Conservation (phyloP, 2,329 filamentous ascomycete species). For the Rhynchosporium agropyri region DNA sequence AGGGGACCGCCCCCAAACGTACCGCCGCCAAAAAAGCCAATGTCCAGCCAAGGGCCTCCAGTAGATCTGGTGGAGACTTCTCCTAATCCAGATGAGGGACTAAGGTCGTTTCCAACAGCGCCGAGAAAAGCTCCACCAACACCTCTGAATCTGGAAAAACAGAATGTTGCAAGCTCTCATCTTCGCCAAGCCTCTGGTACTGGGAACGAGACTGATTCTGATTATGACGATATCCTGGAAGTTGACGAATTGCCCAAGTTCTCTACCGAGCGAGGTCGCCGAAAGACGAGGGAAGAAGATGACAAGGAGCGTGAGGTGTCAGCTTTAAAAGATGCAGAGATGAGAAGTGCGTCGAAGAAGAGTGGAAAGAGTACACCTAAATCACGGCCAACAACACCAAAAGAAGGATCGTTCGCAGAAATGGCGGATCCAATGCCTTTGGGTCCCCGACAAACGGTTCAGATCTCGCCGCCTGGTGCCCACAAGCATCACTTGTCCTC, state of each 20-base stretch:
- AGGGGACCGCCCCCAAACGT: slow-evolving; percentile 38
- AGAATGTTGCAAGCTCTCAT: slow-evolving; percentile 46
- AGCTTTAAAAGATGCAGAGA: slow-evolving; percentile 68
- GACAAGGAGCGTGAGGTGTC: slow-evolving; percentile 74
- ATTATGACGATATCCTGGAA: slow-evolving; percentile 79
- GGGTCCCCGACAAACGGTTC: slow-evolving; percentile 44
- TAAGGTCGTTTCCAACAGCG: slow-evolving; percentile 58
- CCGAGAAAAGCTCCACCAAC: slow-evolving; percentile 83
- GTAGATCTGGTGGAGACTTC: slow-evolving; percentile 48
- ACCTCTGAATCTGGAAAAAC: slow-evolving; percentile 70
- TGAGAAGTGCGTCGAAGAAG: slow-evolving; percentile 74
- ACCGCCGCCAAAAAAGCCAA: slow-evolving; percentile 37
- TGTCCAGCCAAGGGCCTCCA: slow-evolving; percentile 32
- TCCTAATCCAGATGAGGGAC: slow-evolving; percentile 49
- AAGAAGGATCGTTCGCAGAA: slow-evolving; percentile 43
- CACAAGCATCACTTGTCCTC: slow-evolving; percentile 41
- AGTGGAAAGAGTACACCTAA: slow-evolving; percentile 59
- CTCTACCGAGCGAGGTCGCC: slow-evolving; percentile 65
- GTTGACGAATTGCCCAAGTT: slow-evolving; percentile 62
- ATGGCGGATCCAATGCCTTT: slow-evolving; percentile 43
- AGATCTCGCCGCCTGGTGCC: slow-evolving; percentile 41
- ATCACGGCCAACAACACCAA: slow-evolving; percentile 45
- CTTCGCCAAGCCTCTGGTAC: slow-evolving; percentile 48
- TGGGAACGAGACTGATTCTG: slow-evolving; percentile 72
- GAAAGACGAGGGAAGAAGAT: slow-evolving; percentile 86